Percentiles rank a stretch among this genome's conserved stretches.
Conservation (phyloP, 306 rosid genomes). For the Cicer bijugum region DNA sequence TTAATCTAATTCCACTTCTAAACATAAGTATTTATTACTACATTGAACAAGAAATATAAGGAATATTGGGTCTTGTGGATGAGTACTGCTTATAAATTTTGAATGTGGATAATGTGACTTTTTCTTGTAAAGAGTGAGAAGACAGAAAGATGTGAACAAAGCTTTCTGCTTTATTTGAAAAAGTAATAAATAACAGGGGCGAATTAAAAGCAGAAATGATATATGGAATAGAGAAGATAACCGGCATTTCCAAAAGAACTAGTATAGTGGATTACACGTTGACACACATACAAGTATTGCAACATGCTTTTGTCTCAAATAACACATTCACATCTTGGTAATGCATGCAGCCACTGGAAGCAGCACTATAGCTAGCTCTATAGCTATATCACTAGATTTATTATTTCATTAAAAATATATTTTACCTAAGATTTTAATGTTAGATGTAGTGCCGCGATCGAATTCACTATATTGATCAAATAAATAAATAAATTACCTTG, state of each 20-base stretch:
- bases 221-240: slow-evolving; percentile 1
- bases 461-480: not conserved
- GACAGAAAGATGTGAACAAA: slow-evolving; percentile 31
- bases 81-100: not conserved
- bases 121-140: not conserved
- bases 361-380: not conserved
- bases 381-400: slow-evolving; percentile 6
- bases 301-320: slow-evolving; percentile 37
- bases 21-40: no score
- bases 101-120: not conserved
- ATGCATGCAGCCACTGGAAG: slow-evolving; percentile 28
- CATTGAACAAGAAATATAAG: no score
- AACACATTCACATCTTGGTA: slow-evolving; percentile 9
- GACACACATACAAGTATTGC: slow-evolving; percentile 1
- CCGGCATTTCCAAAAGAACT: slow-evolving; percentile 27
- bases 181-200: not conserved
- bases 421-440: not conserved
- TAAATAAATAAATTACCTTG: not conserved
- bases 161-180: slow-evolving; percentile 18
- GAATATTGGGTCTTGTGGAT: not conserved
- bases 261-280: slow-evolving; percentile 22
- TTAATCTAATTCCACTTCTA: no score
- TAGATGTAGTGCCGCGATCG: not conserved
- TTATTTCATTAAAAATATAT: not conserved
- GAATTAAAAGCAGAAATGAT: slow-evolving; percentile 17